Evolutionary conservation across 2,329 filamentous ascomycete genomes (phyloP), one percentile per base, ranked within the genome.

Genomic region (Fusarium longipes): DNA sequence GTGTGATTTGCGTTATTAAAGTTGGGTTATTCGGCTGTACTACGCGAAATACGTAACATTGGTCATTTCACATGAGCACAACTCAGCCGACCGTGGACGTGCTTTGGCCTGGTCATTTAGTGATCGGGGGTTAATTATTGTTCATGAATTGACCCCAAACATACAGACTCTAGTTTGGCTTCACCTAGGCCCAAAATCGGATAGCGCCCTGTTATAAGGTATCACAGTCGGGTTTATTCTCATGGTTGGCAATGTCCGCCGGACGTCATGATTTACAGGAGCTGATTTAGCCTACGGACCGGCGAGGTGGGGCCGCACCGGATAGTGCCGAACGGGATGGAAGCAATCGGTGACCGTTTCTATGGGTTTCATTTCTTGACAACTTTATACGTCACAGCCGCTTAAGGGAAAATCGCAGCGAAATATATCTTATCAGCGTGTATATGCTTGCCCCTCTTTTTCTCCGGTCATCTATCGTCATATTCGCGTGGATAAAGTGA

Each of bases 251-350:
- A 42, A 18, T 43, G n/a, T 51, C 45, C 42, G 38, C 20, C 33
- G 57, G 48, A 38, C 40, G 20, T 44, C 39, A 60, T 44, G 18
- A 36, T 33, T 3, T 27, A 27, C 27, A 27, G n/a, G 25, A 43
- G 45, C 12, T 49, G n/a, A 33, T 49, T 33, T 44, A 53, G 38
- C 17, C 38, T 49, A 35, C 50, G 45, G 47, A 22, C 60, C 65
- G 61, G 55, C 39, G 18, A 27, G 36, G 65, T 66, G 65, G 65
- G 65, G 65, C 65, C 65, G 65, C 36, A 25, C 61, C 51, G 65
- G 65, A 50, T 43, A 40, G 35, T 50, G 33, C 63, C 47, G 47
- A 44, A 52, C 47, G 43, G 39, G 25, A 56, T 12, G 24, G 27
- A 38, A 52, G 27, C 33, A 18, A 25, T 38, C 40, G 9, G 32